Evolutionary conservation across 164 flowering plant genomes (phyloP).

Genomic region (Cinnamomum micranthum): DNA sequence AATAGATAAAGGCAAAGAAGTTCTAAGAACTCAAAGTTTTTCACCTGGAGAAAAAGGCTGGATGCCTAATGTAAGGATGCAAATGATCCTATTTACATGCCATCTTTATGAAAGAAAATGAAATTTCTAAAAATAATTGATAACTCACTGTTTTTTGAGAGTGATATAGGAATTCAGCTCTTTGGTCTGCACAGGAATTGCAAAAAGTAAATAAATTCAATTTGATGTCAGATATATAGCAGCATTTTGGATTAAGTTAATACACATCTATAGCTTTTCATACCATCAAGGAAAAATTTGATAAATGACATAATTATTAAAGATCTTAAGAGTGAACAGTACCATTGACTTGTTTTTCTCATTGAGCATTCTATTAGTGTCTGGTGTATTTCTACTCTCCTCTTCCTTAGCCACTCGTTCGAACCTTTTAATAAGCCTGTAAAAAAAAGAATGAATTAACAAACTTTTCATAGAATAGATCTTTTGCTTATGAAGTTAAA

Average conservation of each 20-base stretch:
- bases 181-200: slow-evolving; percentile 46
- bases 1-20: neutral
- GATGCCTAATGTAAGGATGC: neutral
- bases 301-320: neutral
- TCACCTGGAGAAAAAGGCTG: neutral
- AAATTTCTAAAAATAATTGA: neutral
- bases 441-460: slow-evolving; percentile 1
- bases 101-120: neutral
- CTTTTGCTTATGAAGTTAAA: neutral
- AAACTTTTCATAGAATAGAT: neutral
- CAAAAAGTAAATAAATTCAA: neutral
- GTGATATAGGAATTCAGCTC: slow-evolving; percentile 82
- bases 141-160: slow-evolving; percentile 68
- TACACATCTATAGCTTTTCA: neutral
- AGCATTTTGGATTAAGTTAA: neutral
- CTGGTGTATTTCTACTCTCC: slow-evolving; percentile 45
- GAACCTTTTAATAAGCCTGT: slow-evolving; percentile 80
- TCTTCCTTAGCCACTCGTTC: slow-evolving; percentile 61
- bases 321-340: slow-evolving; percentile 2
- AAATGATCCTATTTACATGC: neutral
- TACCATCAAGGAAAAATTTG: neutral
- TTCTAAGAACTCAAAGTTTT: neutral
- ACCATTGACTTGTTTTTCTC: slow-evolving; percentile 87
- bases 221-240: no score
- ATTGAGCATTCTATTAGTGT: slow-evolving; percentile 55